Base-by-base conservation (phyloP, 2,329 filamentous ascomycete species). In the Onygenales sp. region DNA sequence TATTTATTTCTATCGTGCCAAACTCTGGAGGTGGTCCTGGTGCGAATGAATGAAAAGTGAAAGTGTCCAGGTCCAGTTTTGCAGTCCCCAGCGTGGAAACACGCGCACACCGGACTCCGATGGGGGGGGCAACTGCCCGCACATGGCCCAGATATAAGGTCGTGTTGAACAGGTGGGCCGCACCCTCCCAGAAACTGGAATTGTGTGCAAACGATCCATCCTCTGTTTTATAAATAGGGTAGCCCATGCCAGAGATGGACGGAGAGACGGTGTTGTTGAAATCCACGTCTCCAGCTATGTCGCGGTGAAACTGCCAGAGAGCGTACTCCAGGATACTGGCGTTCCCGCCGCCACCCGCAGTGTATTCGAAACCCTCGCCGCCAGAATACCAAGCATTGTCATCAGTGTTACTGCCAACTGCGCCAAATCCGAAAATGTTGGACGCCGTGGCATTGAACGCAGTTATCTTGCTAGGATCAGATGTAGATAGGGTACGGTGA, bases 221-320 rank as follows among this genome's bases (percentile, higher is more conserved):
- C 11, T 27, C 42, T 9, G 42, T 9, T 9, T 17, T 14, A 44
- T 13, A 44, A 17, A 44, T 9, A 14, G 42, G 42, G 42, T 14
- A 11, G 10, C 42, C 42, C n/a, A 44, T 11, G 42, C 21, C 42
- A 6, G 42, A 11, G 42, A 44, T 11, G 10, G 42, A 44, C 4
- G 21, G 42, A 9, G 10, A 9, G 21, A 44, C 21, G 3, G 42
- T 44, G 10, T 2, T 14, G 14, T 44, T 44, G 8, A 44, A 44
- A 44, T 17, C 42, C 10, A 5, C 9, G n/a, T 44, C 42, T 1
- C 42, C 42, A 9, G 6, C 2, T 4, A 2, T 34, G 6, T 17
- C 14, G 51, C 51, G 17, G 17, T 17, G 51, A 14, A 52, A 2
- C 51, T 52, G 51, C 51, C 51, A 52, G 42, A 52, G 14, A 14